phyloP scores from a whole-genome alignment of 805 yeast genomes.

The Barnettozyma pratensis region DNA sequence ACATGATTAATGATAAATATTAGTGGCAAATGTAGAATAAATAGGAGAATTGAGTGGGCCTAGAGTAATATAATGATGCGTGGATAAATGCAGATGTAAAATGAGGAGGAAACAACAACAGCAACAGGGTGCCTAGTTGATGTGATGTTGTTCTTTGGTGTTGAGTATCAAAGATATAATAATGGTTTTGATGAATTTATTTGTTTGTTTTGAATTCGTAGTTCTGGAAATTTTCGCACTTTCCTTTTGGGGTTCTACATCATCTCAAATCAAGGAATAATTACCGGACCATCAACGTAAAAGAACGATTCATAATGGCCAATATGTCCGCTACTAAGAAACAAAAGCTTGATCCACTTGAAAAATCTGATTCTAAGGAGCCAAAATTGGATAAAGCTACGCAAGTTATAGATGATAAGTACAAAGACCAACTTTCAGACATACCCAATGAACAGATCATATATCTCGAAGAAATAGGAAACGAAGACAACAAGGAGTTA shows the following conservation, averaged over 20 bases:
- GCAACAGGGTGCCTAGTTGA: too few species aligned
- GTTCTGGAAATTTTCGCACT: not conserved
- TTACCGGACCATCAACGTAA: too few species aligned
- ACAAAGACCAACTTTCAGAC: not conserved
- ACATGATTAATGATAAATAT: not conserved
- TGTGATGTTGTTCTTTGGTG: too few species aligned
- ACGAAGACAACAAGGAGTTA: not conserved
- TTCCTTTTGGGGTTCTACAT: too few species aligned
- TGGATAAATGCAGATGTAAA: too few species aligned
- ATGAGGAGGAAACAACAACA: too few species aligned
- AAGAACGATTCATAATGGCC: not conserved
- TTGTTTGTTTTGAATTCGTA: not conserved
- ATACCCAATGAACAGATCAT: conserved; percentile 14
- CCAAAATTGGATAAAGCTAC: not conserved
- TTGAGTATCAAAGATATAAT: too few species aligned
- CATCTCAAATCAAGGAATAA: too few species aligned
- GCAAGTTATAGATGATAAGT: not conserved
- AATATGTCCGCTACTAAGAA: conserved; percentile 1
- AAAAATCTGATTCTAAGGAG: not conserved
- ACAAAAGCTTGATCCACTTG: conserved; percentile 2
- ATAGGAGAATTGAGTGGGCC: too few species aligned
- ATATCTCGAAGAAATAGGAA: conserved; percentile 15
- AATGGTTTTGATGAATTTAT: too few species aligned
- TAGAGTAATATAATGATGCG: too few species aligned
- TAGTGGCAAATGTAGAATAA: not conserved